phyloP scores from a whole-genome alignment of 1,139 yeast species.

The Pichiaceae sp. region DNA sequence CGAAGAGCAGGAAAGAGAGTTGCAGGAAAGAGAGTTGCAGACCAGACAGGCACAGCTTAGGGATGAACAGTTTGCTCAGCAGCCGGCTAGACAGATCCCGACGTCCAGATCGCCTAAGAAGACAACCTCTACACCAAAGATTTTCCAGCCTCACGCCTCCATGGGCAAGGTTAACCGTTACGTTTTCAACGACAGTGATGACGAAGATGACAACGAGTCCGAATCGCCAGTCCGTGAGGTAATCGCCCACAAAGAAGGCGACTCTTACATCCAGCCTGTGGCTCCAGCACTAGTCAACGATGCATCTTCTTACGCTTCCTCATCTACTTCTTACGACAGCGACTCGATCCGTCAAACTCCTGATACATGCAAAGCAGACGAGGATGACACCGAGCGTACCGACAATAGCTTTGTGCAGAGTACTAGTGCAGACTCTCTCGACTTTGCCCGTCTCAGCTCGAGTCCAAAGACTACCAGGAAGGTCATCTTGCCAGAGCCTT shows the following conservation, averaged over 20 bases:
- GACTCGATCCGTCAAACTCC: constrained; percentile 5
- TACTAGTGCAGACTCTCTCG: neutral
- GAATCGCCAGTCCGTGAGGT: neutral
- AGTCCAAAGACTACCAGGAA: neutral
- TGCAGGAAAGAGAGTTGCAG: no score
- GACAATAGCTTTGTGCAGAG: neutral
- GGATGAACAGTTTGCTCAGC: neutral
- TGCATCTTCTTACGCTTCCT: constrained; percentile 2
- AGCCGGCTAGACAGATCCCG: neutral
- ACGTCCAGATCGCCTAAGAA: neutral
- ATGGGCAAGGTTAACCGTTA: constrained; percentile 3
- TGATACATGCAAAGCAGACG: neutral
- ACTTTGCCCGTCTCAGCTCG: neutral
- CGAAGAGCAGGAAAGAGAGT: neutral
- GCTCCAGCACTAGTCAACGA: constrained; percentile 3
- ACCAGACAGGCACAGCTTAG: neutral
- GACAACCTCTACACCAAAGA: neutral
- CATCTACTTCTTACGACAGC: constrained; percentile 3
- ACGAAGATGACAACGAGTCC: neutral
- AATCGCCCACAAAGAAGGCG: neutral
- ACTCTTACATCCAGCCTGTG: neutral
- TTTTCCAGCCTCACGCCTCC: constrained; percentile 3
- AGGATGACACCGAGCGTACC: neutral
- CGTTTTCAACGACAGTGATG: constrained; percentile 2
- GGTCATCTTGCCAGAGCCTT: neutral